Percentiles rank a stretch among this genome's conserved stretches.
phyloP scores from a whole-genome alignment of 768 basidiomycete genomes.

The Termitomyces sp. region DNA sequence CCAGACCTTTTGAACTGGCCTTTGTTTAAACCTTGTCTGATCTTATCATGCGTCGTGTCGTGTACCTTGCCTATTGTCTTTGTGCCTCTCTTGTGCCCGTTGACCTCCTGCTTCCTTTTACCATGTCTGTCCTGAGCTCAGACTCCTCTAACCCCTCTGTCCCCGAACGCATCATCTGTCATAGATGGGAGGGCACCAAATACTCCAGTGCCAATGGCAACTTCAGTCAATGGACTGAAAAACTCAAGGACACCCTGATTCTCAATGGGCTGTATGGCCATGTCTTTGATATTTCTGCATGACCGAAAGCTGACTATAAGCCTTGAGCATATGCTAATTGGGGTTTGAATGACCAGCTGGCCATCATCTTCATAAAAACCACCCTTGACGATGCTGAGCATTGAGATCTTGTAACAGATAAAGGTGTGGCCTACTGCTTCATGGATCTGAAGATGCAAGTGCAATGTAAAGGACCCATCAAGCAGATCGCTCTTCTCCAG shows the following conservation, averaged over 20 bases:
- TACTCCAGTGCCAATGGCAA: not conserved
- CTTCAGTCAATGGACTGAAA: too few relatives aligned
- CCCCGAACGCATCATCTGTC: not conserved
- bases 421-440: too few relatives aligned
- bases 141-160: too few relatives aligned
- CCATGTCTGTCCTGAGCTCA: too few relatives aligned
- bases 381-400: too few relatives aligned
- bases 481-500: not conserved
- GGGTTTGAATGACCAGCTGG: not conserved
- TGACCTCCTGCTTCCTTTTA: too few relatives aligned
- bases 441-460: too few relatives aligned
- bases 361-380: not conserved
- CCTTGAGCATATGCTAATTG: not conserved
- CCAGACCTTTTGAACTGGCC: not conserved
- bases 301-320: not conserved
- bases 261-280: not conserved
- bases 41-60: not conserved
- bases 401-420: too few relatives aligned
- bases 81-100: too few relatives aligned
- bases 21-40: not conserved
- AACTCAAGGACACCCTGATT: too few relatives aligned
- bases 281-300: not conserved
- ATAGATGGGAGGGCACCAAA: not conserved
- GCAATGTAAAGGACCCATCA: too few relatives aligned
- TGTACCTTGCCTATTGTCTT: too few relatives aligned